Evolutionary conservation across 2,329 filamentous ascomycete species (phyloP), one percentile per base, ranked within the genome.

Genomic region (Scytalidium sp.): DNA sequence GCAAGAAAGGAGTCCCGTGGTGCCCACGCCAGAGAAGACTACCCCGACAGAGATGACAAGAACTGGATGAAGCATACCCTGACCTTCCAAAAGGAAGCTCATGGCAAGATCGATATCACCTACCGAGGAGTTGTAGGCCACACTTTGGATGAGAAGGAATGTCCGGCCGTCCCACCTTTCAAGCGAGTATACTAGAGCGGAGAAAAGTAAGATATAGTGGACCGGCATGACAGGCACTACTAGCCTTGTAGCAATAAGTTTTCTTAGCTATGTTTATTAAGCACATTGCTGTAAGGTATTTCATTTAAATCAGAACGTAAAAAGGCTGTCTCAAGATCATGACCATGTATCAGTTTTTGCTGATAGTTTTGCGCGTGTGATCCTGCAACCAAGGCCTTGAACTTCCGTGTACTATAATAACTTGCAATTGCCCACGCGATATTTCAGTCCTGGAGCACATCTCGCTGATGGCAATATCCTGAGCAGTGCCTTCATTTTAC

Each of bases 51-150:
- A 77, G 90, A 97, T 67, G 94, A 99, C 68, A 80, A 85, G 72
- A 87, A 95, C 72, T 97, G 93, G 93, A 97, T 97, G 93, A 97
- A 97, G 86, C 94, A 99, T 82, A 96, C 90, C 42, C 82, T 99
- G 54, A 90, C 87, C 59, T 99, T 87, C 87, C 94, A 99, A 81
- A 95, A 90, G 86, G 70, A 85, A 67, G 89, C 92, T 27, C 93
- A 97, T 65, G 88, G 87, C 67, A 83, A 90, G 75, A 84, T 94
- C 49, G 87, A 97, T 54, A 78, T 97, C 56, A 78, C 83, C 56
- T 97, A 97, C 82, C 84, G 94, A 71, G 78, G 79, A 57, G 94
- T 99, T 54, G 87, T 88, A 55, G 80, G 79, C 60, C 85, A 81
- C 55, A 97, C 94, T 21, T 78, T 99, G 60, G 94, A 97, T 65